Percentiles rank a stretch among this genome's conserved stretches.
Conservation (phyloP, 805 yeast genomes). For the Torulaspora franciscae region DNA sequence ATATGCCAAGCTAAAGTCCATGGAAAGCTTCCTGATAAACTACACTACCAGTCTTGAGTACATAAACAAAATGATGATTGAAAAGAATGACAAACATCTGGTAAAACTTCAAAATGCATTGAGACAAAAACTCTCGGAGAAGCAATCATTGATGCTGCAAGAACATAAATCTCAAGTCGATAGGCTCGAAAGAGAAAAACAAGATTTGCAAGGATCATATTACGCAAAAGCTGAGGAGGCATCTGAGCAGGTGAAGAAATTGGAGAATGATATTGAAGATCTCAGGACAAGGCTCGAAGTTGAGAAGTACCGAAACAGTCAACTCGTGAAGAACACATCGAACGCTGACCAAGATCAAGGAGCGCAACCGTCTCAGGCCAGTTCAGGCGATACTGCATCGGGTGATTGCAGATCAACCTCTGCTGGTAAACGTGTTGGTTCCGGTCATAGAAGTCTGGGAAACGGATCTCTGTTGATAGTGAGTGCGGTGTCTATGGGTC, state of each 20-base stretch:
- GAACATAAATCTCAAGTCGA: slow-evolving; percentile 23
- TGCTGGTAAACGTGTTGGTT: slow-evolving; percentile 3
- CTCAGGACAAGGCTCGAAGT: slow-evolving; percentile 34
- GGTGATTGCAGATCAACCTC: slow-evolving; percentile 6
- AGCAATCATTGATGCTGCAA: slow-evolving; percentile 22
- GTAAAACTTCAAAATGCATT: slow-evolving; percentile 29
- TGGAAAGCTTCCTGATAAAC: slow-evolving; percentile 50
- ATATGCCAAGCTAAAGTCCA: slow-evolving; percentile 48
- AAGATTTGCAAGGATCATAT: slow-evolving; percentile 11
- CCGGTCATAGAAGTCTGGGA: slow-evolving; percentile 9
- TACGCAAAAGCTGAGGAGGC: slow-evolving; percentile 13
- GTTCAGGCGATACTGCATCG: slow-evolving; percentile 5
- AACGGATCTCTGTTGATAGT: slow-evolving; percentile 12
- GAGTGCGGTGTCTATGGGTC: slow-evolving; percentile 17
- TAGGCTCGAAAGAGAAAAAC: slow-evolving; percentile 17
- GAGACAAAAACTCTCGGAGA: slow-evolving; percentile 26
- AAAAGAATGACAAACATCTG: slow-evolving; percentile 30
- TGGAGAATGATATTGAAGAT: slow-evolving; percentile 32
- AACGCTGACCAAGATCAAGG: slow-evolving; percentile 8
- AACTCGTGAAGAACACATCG: slow-evolving; percentile 13
- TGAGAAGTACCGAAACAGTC: slow-evolving; percentile 31
- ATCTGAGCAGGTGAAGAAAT: slow-evolving; percentile 17
- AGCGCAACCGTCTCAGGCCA: slow-evolving; percentile 1
- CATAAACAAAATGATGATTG: slow-evolving; percentile 31
- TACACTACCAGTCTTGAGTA: slow-evolving; percentile 39